Percentiles rank a stretch among this genome's conserved stretches.
Evolutionary conservation across 441 rosid species (phyloP).

Genomic region (Pelargonium fulgidum): DNA sequence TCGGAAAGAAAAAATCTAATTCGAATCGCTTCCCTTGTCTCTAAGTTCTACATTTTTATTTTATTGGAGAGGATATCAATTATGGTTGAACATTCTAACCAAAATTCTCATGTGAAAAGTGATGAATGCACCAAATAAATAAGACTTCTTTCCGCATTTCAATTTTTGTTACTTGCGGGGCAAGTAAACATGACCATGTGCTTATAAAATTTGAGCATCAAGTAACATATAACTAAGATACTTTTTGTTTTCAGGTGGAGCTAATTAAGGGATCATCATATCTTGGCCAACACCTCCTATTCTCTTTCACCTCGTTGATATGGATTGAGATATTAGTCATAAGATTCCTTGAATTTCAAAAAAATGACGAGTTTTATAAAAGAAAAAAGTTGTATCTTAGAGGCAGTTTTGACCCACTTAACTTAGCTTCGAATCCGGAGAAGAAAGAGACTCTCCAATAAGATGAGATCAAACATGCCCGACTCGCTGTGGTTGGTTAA

Average conservation of each 20-base stretch:
- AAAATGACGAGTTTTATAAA: conserved; percentile 81
- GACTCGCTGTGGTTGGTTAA: conserved; percentile 85
- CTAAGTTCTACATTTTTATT: no score
- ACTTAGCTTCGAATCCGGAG: conserved; percentile 76
- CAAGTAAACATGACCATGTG: no score
- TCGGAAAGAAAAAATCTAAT: no score
- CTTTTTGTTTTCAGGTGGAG: conserved; percentile 50
- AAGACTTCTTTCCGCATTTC: no score
- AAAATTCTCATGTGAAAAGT: no score
- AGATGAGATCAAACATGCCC: conserved; percentile 96
- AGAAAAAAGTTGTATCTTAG: conserved; percentile 81
- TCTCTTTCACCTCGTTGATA: conserved; percentile 70
- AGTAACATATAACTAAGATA: no score
- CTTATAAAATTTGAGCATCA: no score
- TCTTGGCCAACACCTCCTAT: conserved; percentile 82
- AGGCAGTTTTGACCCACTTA: conserved; percentile 77
- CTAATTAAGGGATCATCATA: conserved; percentile 80
- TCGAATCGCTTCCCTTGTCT: no score
- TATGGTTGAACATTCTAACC: no score
- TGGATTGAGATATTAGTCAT: conserved; percentile 78
- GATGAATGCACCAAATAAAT: no score
- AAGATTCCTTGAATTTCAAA: conserved; percentile 90
- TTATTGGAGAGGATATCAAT: no score
- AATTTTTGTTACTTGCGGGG: no score
- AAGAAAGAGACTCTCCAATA: conserved; percentile 72